These are phyloP conservation scores for Ampelomyces quisqualis DNA, from an alignment of 2,329 filamentous ascomycete species.

Conservation along the genomic window DNA sequence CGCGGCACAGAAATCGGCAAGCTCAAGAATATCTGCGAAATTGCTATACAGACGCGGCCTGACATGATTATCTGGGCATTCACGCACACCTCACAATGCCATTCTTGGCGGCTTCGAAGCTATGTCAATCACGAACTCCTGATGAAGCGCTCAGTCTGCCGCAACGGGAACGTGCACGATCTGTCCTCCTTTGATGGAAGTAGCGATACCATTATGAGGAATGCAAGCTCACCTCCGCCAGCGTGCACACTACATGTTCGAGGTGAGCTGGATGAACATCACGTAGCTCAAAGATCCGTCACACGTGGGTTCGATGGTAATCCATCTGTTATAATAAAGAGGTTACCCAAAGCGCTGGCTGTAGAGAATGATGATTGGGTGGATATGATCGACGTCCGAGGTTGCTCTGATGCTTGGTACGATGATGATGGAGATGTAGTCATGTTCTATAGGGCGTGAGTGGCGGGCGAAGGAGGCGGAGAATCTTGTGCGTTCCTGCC, in stretches of 20 bases:
- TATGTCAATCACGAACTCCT: conserved; percentile 8
- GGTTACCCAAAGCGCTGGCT: conserved; percentile 25
- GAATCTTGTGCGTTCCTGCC: too few species aligned
- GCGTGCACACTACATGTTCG: neutral
- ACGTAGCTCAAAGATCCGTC: conserved; percentile 3
- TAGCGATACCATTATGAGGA: conserved; percentile 17
- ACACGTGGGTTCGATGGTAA: conserved; percentile 26
- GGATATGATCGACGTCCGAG: conserved; percentile 28
- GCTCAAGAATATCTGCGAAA: conserved; percentile 51
- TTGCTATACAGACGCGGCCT: conserved; percentile 51
- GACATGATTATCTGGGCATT: conserved; percentile 58
- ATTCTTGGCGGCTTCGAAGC: conserved; percentile 50
- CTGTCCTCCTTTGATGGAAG: conserved; percentile 5
- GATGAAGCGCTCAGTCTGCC: conserved; percentile 20
- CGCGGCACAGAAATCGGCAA: conserved; percentile 53
- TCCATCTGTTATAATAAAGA: conserved; percentile 13
- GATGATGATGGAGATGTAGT: conserved; percentile 33
- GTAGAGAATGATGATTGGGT: conserved; percentile 35
- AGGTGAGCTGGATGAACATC: conserved; percentile 3
- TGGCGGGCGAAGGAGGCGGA: neutral
- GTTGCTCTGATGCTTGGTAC: conserved; percentile 32
- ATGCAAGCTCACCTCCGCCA: conserved; percentile 1
- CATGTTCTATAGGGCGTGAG: conserved; percentile 10
- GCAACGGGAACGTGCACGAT: conserved; percentile 30
- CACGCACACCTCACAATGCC: conserved; percentile 47